Conservation (phyloP, 257 asterid genomes). For the Solanum pimpinellifolium region DNA sequence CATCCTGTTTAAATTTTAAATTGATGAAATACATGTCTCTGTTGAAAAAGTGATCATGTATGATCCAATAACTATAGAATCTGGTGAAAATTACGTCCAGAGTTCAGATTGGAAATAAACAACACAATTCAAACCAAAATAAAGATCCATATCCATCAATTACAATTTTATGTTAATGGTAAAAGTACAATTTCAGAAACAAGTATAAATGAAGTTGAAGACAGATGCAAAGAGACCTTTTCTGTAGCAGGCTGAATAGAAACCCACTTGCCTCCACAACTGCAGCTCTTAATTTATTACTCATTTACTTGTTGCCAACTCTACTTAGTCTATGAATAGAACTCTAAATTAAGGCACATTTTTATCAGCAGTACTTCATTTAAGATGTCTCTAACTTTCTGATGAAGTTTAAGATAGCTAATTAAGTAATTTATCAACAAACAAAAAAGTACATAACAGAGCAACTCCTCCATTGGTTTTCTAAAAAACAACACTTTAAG, state of each 20-base stretch:
- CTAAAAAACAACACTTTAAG: not conserved
- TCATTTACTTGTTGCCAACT: not conserved
- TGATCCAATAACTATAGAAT: not conserved
- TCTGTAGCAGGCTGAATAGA: not conserved
- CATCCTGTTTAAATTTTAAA: conserved; percentile 23
- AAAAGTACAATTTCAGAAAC: not conserved
- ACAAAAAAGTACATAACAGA: not conserved
- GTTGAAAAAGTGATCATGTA: not conserved
- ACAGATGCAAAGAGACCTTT: not conserved
- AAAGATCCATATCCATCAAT: not conserved
- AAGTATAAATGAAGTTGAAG: not conserved
- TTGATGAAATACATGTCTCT: not conserved
- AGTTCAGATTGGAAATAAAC: not conserved
- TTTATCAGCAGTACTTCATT: not conserved
- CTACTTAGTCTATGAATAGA: not conserved
- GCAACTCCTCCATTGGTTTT: not conserved
- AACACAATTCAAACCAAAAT: not conserved
- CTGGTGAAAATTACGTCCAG: not conserved
- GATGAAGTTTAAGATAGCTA: not conserved
- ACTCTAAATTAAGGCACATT: not conserved
- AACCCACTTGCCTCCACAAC: not conserved
- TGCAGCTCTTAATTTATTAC: not conserved
- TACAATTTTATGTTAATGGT: not conserved
- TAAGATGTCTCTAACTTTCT: not conserved
- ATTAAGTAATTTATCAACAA: not conserved